These are phyloP conservation scores for Pseudovirgaria hyperparasitica DNA, from an alignment of 2,329 filamentous ascomycete species.

Conservation along the genomic window DNA sequence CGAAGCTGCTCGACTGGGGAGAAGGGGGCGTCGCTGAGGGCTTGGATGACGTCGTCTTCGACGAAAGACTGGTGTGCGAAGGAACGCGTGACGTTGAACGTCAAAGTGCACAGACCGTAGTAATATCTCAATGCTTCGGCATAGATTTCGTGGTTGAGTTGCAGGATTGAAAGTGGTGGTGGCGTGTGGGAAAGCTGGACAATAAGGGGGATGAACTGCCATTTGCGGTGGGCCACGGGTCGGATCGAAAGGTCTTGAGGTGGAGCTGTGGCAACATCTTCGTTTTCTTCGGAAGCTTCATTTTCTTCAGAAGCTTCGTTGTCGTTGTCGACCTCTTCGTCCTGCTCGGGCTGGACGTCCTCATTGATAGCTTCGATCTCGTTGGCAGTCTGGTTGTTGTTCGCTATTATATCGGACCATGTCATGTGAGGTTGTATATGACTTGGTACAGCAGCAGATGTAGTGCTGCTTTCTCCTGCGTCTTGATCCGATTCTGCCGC, in stretches of 20 bases:
- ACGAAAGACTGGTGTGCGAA: conserved; percentile 21
- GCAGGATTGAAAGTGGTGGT: conserved; percentile 16
- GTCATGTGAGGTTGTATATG: too few relatives aligned
- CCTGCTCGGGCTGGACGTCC: conserved; percentile 4
- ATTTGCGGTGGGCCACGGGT: conserved; percentile 14
- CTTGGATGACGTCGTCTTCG: conserved; percentile 14
- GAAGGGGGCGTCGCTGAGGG: conserved; percentile 17
- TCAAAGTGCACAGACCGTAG: conserved; percentile 17
- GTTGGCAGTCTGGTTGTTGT: conserved; percentile 6
- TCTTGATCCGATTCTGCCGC: too few relatives aligned
- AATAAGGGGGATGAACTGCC: conserved; percentile 22
- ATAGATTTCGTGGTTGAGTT: conserved; percentile 16
- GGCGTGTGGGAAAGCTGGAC: conserved; percentile 18
- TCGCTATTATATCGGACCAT: too few relatives aligned
- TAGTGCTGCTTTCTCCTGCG: too few relatives aligned
- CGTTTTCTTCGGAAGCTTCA: conserved; percentile 4
- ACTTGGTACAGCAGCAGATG: too few relatives aligned
- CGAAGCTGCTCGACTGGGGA: conserved; percentile 22
- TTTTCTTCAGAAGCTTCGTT: conserved; percentile 2
- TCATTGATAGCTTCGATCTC: neutral
- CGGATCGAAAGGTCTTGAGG: too few relatives aligned
- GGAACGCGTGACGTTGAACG: conserved; percentile 18
- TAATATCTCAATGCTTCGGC: conserved; percentile 19
- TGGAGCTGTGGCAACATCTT: conserved; percentile 3
- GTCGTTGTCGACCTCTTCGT: conserved; percentile 5